Percentiles rank a stretch among this genome's conserved stretches.
phyloP scores from a whole-genome alignment of 352 stramenopile genomes.

The Phytophthora sojae region DNA sequence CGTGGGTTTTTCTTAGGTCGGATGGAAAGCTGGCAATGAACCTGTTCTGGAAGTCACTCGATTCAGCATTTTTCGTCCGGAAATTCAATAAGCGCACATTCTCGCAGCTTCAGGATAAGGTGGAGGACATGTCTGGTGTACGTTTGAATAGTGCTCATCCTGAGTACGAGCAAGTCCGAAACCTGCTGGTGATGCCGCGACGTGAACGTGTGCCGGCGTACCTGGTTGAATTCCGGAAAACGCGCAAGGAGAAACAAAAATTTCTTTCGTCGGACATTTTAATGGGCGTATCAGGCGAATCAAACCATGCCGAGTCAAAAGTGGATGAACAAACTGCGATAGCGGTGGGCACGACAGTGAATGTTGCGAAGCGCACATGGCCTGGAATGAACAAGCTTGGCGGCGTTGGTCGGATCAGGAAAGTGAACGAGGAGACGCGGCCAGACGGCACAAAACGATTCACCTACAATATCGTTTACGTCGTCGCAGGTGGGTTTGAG shows the following conservation, averaged over 20 bases:
- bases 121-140: constrained; percentile 51
- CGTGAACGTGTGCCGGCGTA: constrained; percentile 53
- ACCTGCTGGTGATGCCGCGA: constrained; percentile 53
- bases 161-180: constrained; percentile 47
- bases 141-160: constrained; percentile 38
- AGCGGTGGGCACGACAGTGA: constrained; percentile 66
- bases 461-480: constrained; percentile 73
- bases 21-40: constrained; percentile 89
- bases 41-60: constrained; percentile 79
- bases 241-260: constrained; percentile 59
- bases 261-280: constrained; percentile 71
- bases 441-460: constrained; percentile 52
- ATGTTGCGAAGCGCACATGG: constrained; percentile 85
- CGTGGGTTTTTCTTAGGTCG: constrained; percentile 81
- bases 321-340: constrained; percentile 59
- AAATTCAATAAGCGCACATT: constrained; percentile 58
- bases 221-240: constrained; percentile 60
- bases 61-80: constrained; percentile 65
- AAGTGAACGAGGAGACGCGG: constrained; percentile 55
- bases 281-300: constrained; percentile 50
- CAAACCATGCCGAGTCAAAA: constrained; percentile 40
- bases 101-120: constrained; percentile 33
- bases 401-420: constrained; percentile 71
- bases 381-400: constrained; percentile 90
- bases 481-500: constrained; percentile 75